Evolutionary conservation across 1,284 basidiomycete genomes (phyloP).

Genomic region (Termitomyces sp.): DNA sequence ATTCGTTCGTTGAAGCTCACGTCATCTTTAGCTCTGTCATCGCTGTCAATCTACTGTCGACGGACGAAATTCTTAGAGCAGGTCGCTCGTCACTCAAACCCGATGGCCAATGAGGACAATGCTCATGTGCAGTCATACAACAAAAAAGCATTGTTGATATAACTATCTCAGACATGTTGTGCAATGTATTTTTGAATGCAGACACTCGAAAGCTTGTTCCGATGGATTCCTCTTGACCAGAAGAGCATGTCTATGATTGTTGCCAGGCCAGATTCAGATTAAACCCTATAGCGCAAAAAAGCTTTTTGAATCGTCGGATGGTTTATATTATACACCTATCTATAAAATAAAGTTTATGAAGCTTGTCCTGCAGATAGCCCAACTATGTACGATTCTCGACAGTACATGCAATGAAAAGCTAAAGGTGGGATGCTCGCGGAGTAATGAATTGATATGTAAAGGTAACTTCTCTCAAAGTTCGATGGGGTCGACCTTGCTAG

Average conservation of each 20-base stretch:
- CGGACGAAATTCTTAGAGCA: slow-evolving; percentile 93
- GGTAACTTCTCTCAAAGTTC: neutral
- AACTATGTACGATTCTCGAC: neutral
- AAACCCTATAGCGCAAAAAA: no score
- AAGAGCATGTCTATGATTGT: no score
- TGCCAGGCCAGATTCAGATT: no score
- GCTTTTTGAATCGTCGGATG: neutral
- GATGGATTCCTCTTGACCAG: no score
- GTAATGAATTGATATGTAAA: no score
- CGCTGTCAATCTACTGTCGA: slow-evolving; percentile 91
- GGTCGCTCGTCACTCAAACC: slow-evolving; percentile 86
- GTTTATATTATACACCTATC: neutral
- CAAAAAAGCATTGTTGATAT: neutral
- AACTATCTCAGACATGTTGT: neutral
- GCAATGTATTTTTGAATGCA: neutral
- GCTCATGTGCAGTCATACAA: neutral
- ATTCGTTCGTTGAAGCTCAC: slow-evolving; percentile 10
- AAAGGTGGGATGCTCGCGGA: neutral
- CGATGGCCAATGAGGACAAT: slow-evolving; percentile 58
- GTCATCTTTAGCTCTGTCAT: slow-evolving; percentile 81
- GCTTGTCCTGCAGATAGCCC: neutral
- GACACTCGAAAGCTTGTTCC: no score
- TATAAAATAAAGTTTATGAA: neutral
- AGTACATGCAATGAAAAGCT: neutral
- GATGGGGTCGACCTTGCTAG: neutral